Percentiles rank a stretch among this genome's conserved stretches.
Conservation (phyloP, 2,329 filamentous ascomycete species). For the Neopestalotiopsis sp. region DNA sequence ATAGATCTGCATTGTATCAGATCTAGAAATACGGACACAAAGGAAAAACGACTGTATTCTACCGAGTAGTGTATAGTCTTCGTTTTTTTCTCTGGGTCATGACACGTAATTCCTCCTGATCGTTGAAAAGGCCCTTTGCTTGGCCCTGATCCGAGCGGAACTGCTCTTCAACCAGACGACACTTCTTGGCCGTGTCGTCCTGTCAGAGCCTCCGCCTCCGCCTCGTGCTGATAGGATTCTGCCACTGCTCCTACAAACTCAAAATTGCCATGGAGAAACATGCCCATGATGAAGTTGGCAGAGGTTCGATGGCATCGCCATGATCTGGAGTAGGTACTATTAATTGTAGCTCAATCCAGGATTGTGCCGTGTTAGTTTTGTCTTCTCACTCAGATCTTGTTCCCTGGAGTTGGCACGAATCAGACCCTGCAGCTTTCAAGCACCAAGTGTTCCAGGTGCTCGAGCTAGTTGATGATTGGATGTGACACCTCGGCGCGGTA, state of each 20-base stretch:
- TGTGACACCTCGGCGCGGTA: conserved; percentile 32
- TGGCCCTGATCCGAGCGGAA: not conserved
- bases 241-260: not conserved
- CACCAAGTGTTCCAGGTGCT: conserved; percentile 48
- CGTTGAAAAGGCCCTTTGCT: not conserved
- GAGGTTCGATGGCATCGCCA: not conserved
- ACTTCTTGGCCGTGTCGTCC: not conserved
- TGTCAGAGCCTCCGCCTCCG: not conserved
- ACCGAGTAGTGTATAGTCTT: no score
- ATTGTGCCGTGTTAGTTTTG: not conserved
- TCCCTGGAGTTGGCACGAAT: conserved; percentile 42
- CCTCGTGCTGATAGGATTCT: not conserved
- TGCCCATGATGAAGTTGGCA: not conserved
- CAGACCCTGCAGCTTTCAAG: conserved; percentile 44
- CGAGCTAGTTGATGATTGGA: conserved; percentile 43
- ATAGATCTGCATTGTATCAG: conserved; percentile 18
- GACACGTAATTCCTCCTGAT: not conserved
- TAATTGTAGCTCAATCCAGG: not conserved
- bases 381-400: conserved; percentile 21
- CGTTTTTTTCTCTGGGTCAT: not conserved
- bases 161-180: not conserved
- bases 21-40: not conserved
- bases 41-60: not conserved
- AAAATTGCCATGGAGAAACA: not conserved
- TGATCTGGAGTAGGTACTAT: not conserved